Evolutionary conservation across 2,329 filamentous ascomycete genomes (phyloP), one percentile per base, ranked within the genome.

Genomic region (Penicillium rolfsii): DNA sequence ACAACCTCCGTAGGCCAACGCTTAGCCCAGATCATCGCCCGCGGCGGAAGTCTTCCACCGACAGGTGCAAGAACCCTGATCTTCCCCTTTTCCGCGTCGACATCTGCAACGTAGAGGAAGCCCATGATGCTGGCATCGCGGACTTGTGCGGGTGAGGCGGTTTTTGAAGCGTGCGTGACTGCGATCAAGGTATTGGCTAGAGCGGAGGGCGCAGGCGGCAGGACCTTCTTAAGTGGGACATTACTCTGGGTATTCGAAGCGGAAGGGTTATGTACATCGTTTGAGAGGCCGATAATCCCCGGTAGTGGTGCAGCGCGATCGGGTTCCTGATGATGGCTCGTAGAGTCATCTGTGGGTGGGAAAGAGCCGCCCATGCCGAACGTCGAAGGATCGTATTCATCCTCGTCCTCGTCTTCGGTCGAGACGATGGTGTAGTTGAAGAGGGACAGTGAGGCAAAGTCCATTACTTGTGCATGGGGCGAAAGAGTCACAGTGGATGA

Each of bases 81-180:
- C 74, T 91, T 90, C 67, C 87, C 87, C 75, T 90, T 90, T 68
- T 90, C 89, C 72, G 91, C 90, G 71, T 99, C 93, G 4, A 98
- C 91, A 63, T 97, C 91, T 0, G 91, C 89, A 16, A 98, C 90
- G 71, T 97, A 97, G 33, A 97, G 85, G 72, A 96, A 99, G 0
- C 95, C 95, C 84, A 96, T 90, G 33, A 98, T 88, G 58, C 89
- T 90, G 7, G 93, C 88, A 68, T 93, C 89, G 12, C 91, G 85
- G 48, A 98, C 88, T 1, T 86, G 84, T 52, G 91, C 87, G 6
- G 89, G 84, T 0, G 85, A 80, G 62, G 95, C 92, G 50, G 85
- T 87, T 0, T 85, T 77, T 2, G 86, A 84, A 49, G 90, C 92
- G 72, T 93, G 88, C 76, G 96, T 92, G 56, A 99, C 88, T 0